Evolutionary conservation across 2,329 filamentous ascomycete genomes (phyloP).

Genomic region (Cladosporium austrohemisphaericum): DNA sequence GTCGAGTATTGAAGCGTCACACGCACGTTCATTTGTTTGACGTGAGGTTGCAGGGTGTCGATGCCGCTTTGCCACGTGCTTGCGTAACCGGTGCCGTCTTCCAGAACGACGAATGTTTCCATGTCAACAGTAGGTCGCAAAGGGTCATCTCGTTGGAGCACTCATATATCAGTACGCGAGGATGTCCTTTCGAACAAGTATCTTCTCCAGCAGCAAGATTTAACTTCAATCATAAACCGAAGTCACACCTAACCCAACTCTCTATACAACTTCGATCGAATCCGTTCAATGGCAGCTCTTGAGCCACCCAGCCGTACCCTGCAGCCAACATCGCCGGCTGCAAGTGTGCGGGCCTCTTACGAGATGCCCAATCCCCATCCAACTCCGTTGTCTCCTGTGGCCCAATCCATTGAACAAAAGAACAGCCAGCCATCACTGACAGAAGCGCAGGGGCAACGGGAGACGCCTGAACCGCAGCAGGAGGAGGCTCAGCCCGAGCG

Average conservation of each 20-base stretch:
- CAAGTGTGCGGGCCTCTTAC: neutral
- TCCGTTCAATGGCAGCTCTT: neutral
- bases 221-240: neutral
- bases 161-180: neutral
- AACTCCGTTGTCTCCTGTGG: neutral
- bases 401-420: constrained; percentile 7
- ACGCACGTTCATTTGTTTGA: neutral
- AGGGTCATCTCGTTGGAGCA: neutral
- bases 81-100: neutral
- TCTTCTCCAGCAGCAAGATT: neutral
- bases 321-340: neutral
- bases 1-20: neutral
- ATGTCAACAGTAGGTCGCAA: neutral
- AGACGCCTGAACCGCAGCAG: neutral
- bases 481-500: neutral
- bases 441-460: neutral
- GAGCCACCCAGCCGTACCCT: neutral
- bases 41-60: neutral
- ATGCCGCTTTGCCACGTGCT: neutral
- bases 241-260: neutral
- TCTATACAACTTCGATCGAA: neutral
- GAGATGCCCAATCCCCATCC: neutral
- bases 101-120: constrained; percentile 7
- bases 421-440: neutral
- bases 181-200: too few relatives aligned